phyloP scores from a whole-genome alignment of 768 basidiomycete species.

The Naganishia randhawae region DNA sequence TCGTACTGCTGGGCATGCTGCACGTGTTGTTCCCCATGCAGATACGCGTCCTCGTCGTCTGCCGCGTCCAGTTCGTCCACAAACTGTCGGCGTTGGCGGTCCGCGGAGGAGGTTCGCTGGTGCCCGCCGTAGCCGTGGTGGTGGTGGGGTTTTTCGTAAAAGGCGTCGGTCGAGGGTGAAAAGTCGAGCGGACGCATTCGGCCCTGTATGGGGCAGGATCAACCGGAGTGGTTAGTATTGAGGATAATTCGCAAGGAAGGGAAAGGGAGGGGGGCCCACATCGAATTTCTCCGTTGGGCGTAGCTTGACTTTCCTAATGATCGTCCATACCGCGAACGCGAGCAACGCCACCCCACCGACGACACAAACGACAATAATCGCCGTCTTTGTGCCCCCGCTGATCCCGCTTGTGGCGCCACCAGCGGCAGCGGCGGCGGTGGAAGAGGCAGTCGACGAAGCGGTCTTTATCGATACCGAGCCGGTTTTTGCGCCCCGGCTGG shows the following conservation, averaged over 20 bases:
- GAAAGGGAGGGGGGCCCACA: not conserved
- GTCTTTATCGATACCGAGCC: not conserved
- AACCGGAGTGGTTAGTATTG: too few relatives aligned
- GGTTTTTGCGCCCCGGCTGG: not conserved
- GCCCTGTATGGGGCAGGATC: too few relatives aligned
- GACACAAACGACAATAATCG: constrained; percentile 45
- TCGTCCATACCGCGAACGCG: constrained; percentile 39
- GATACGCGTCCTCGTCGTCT: too few relatives aligned
- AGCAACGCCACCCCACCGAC: constrained; percentile 43
- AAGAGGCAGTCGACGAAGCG: not conserved
- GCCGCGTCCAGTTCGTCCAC: constrained; percentile 44
- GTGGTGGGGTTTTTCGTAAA: constrained; percentile 46
- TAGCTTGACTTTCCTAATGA: constrained; percentile 47
- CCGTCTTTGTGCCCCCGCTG: constrained; percentile 34
- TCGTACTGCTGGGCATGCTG: constrained; percentile 7
- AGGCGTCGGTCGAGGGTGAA: constrained; percentile 37
- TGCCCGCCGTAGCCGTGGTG: constrained; percentile 2
- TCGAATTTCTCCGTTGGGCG: constrained; percentile 43
- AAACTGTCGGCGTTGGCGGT: constrained; percentile 41
- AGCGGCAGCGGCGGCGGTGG: constrained; percentile 7
- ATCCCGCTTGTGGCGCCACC: not conserved
- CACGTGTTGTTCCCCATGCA: constrained; percentile 11
- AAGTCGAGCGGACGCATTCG: constrained; percentile 48
- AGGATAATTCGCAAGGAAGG: too few relatives aligned
- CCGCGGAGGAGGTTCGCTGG: constrained; percentile 36